Evolutionary conservation across 768 basidiomycete genomes (phyloP), one percentile per base, ranked within the genome.

Genomic region (Suillus weaverae): DNA sequence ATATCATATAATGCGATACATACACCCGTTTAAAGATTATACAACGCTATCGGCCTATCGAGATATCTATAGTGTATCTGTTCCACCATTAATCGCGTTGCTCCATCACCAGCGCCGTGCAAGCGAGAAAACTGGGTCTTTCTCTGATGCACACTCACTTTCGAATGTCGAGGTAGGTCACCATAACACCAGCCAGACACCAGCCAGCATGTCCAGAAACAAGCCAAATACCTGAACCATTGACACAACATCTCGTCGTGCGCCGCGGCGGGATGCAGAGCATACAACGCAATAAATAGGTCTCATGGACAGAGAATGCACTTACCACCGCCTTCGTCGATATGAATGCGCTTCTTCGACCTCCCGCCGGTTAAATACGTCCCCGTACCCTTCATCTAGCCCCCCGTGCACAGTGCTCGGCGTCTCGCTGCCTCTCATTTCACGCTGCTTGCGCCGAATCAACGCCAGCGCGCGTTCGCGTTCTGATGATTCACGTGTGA

Each of bases 391-490:
- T 6, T 75, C 78, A 30, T 75, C 74, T 62, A 67, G 62, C 1
- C 77, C 84, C 3, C 83, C 84, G 55, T 79, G 81, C 4, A 90
- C 86, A 0, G 88, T 91, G 67, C 86, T 89, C 0, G 91, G 92
- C 1, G 92, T 93, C 65, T 84, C 84, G 63, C 83, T 87, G 3
- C 88, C 89, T 38, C 79, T 81, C 76, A 82, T 74, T 74, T 92
- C 89, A 2, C 86, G 82, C 70, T 86, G 84, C 77, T 85, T 90
- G 46, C 88, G 81, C 61, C 80, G 80, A 26, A 92, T 87, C 35
- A 93, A 86, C 9, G 84, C 90, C n/a, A 85, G 76, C 0, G 92
- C 91, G 0, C 92, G 86, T 69, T 89, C 84, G 5, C 91, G 85
- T 73, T 94, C 92, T 1, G 88, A 84, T 0, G 87, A 86, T 75